These are phyloP conservation scores for Penicillium pancosmium DNA, from an alignment of 495 filamentous ascomycete species.

Conservation along the genomic window DNA sequence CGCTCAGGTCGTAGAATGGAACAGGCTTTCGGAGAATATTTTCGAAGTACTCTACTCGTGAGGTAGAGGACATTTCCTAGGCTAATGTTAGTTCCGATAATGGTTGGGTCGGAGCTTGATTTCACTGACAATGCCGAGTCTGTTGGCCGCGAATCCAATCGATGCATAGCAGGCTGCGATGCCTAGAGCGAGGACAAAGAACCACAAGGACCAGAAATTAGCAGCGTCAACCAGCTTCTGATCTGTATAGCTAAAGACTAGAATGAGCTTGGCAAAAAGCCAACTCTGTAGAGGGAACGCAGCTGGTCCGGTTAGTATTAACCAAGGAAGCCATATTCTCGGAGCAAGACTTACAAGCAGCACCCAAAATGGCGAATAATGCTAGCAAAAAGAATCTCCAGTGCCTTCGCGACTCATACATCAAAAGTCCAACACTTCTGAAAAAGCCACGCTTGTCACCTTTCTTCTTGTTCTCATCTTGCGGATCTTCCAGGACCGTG, in stretches of 20 bases:
- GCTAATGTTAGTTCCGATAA: not conserved
- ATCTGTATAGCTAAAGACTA: constrained; percentile 40
- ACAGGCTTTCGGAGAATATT: constrained; percentile 59
- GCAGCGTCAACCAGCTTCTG: constrained; percentile 32
- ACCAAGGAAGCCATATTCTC: constrained; percentile 24
- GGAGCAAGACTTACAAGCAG: constrained; percentile 45
- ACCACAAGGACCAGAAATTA: constrained; percentile 70
- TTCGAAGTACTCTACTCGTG: constrained; percentile 61
- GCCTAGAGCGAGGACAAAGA: constrained; percentile 58
- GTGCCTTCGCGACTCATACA: not conserved
- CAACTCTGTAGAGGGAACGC: constrained; percentile 38
- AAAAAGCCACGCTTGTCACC: not conserved
- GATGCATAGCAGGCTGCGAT: constrained; percentile 54
- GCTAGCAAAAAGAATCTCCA: not conserved
- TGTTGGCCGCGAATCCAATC: constrained; percentile 55
- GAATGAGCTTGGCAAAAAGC: constrained; percentile 37
- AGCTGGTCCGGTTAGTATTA: constrained; percentile 35
- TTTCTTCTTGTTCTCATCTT: not conserved
- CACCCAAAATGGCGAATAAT: constrained; percentile 26
- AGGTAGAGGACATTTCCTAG: constrained; percentile 52
- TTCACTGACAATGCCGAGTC: constrained; percentile 34
- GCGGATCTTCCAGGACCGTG: not conserved
- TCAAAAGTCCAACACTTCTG: not conserved
- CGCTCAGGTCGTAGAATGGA: constrained; percentile 57
- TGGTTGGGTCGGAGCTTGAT: constrained; percentile 3